These are phyloP conservation scores for Coccomyxa sp. DNA, from an alignment of 139 green algal genomes.

Conservation along the genomic window DNA sequence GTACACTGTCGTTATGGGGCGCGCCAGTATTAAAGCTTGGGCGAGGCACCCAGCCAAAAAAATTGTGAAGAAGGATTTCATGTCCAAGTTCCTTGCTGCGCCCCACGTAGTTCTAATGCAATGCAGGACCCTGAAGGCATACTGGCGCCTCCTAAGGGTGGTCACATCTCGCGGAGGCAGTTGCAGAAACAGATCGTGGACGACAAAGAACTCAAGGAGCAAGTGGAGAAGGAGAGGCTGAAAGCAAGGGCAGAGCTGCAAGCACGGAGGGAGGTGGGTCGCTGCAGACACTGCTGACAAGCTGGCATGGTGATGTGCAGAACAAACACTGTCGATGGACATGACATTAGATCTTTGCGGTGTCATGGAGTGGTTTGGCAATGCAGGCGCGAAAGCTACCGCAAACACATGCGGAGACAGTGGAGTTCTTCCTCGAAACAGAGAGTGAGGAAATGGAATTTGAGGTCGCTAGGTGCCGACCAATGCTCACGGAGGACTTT, in stretches of 20 bases:
- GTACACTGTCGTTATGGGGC: background rate
- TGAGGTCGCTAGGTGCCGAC: slow-evolving; percentile 72
- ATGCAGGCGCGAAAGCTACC: slow-evolving; percentile 42
- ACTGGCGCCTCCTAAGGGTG: slow-evolving; percentile 14
- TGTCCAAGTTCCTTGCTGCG: background rate
- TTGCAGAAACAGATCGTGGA: slow-evolving; percentile 33
- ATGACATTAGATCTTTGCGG: background rate
- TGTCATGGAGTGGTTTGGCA: background rate
- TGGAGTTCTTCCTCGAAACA: slow-evolving; percentile 86
- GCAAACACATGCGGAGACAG: slow-evolving; percentile 39
- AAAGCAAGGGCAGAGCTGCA: slow-evolving; percentile 27
- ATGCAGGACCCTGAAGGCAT: slow-evolving; percentile 34
- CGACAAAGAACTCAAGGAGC: slow-evolving; percentile 46
- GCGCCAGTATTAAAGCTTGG: background rate
- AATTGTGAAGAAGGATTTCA: slow-evolving; percentile 9
- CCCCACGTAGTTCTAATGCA: background rate
- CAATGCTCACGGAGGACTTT: slow-evolving; percentile 44
- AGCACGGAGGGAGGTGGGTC: slow-evolving; percentile 25
- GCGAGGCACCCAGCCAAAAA: background rate
- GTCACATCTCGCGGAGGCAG: slow-evolving; percentile 25
- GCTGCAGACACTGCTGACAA: background rate
- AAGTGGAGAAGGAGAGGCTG: slow-evolving; percentile 20
- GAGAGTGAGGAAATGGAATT: slow-evolving; percentile 82
- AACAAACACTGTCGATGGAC: background rate
- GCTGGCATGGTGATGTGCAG: background rate